Percentiles rank a stretch among this genome's conserved stretches.
phyloP scores from a whole-genome alignment of 768 basidiomycete species.

The Rhizopogon sp. region DNA sequence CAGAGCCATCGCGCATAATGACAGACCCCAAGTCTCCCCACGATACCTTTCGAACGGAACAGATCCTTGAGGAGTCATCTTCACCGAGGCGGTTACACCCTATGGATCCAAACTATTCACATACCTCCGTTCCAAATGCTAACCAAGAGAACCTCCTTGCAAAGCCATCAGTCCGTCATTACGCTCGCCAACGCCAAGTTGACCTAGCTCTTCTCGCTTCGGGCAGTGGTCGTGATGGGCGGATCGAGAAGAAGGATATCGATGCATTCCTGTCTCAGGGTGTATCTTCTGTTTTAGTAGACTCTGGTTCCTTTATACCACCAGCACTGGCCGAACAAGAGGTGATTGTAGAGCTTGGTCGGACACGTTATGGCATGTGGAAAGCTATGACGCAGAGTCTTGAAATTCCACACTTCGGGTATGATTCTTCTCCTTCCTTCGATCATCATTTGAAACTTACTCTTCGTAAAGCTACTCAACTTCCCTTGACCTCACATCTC shows the following conservation, averaged over 20 bases:
- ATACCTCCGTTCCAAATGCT: constrained; percentile 10
- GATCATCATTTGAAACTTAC: background rate
- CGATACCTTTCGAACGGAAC: background rate
- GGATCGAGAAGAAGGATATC: constrained; percentile 72
- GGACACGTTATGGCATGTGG: constrained; percentile 84
- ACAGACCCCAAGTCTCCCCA: constrained; percentile 10
- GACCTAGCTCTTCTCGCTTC: constrained; percentile 53
- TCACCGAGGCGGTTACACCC: constrained; percentile 43
- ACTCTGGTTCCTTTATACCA: background rate
- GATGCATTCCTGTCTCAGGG: constrained; percentile 46
- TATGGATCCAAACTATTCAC: constrained; percentile 51
- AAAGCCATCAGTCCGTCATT: constrained; percentile 73
- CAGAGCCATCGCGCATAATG: background rate
- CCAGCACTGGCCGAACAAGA: constrained; percentile 30
- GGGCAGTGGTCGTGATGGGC: constrained; percentile 70
- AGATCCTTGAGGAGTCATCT: background rate
- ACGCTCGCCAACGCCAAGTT: constrained; percentile 61
- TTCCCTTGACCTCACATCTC: constrained; percentile 65
- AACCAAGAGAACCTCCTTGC: constrained; percentile 47
- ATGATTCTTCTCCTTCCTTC: constrained; percentile 12
- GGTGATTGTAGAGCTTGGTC: constrained; percentile 62
- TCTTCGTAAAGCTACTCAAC: constrained; percentile 55
- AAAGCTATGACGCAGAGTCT: constrained; percentile 87
- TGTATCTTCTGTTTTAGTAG: background rate
- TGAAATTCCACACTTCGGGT: constrained; percentile 84